Base-by-base conservation (phyloP, 371 early-diverging fungal genomes). In the Rhizomucor pusillus region DNA sequence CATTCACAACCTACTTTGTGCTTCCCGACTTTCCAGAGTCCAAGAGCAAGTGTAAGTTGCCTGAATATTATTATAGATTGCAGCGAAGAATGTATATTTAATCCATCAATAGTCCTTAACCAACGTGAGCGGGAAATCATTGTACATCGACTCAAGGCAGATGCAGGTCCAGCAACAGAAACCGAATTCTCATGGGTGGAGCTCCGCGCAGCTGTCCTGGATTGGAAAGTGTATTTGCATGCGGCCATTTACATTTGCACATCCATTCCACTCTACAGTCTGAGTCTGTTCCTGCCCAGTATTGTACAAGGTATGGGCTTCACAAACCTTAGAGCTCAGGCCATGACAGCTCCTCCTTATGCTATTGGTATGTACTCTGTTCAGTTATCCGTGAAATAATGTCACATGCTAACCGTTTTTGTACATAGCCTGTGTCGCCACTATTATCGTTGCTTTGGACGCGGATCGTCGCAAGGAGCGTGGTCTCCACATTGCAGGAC, bases 11-110 rank as follows among this genome's bases (percentile, higher is more conserved):
- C 29, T 89, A 69, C 50, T 78, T 82, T 45, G 65, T 80, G 46
- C 67, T 92, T 43, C 88, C 91, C 10, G 84, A 89, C 52, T 82
- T 86, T 50, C 93, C 92, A 2, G 79, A 79, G 13, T 82, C 87
- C 37, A 79, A 71, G 61, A 83, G 75, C 68, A 73, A 49, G 55
- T 23, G 41, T 20, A 23, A 18, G 4, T 1, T 33, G 3, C 7
- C 5, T 13, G 16, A 10, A 0, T 39, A 22, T 12, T n/a, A 40
- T 24, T 41, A 14, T 22, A 40, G 20, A 13, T 22, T 3, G 10
- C 16, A 51, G 19, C 5, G 19, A 14, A 2, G 53, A 45, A 16
- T 54, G 3, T 43, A 46, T 50, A 34, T 51, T 0, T 18, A 35
- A n/a, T 0, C 24, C 47, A 7, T 29, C 7, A 29, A 3, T 7